phyloP scores from a whole-genome alignment of 2,329 filamentous ascomycete species.

The Verticillium longisporum region DNA sequence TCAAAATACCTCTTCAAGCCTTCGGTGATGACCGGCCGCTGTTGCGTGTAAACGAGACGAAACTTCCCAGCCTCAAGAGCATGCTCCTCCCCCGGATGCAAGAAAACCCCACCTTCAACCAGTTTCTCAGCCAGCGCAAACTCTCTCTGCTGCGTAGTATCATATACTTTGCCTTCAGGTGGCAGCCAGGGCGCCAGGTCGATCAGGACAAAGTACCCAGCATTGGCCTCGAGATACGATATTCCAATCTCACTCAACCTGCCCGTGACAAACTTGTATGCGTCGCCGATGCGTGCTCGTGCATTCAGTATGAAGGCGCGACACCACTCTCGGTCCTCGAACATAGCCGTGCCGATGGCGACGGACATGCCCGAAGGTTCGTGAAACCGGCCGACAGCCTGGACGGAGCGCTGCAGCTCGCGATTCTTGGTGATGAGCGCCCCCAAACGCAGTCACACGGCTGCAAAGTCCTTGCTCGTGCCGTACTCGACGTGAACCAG shows the following conservation, averaged over 20 bases:
- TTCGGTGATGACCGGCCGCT: constrained; percentile 24
- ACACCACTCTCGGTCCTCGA: constrained; percentile 38
- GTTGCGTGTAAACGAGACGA: constrained; percentile 43
- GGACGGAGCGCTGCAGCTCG: constrained; percentile 25
- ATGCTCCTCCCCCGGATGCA: constrained; percentile 41
- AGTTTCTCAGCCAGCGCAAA: constrained; percentile 36
- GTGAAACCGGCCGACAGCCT: constrained; percentile 36
- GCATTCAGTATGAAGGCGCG: constrained; percentile 34
- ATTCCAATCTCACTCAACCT: constrained; percentile 33
- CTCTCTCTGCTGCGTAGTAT: constrained; percentile 28
- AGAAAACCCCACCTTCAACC: constrained; percentile 37
- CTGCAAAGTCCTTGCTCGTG: constrained; percentile 43
- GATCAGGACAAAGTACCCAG: constrained; percentile 51
- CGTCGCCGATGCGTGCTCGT: constrained; percentile 27
- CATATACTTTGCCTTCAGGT: constrained; percentile 6
- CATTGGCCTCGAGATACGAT: constrained; percentile 41
- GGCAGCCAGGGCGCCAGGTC: constrained; percentile 39
- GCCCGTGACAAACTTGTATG: constrained; percentile 29
- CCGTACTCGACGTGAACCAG: constrained; percentile 43
- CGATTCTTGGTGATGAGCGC: constrained; percentile 33
- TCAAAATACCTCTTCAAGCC: constrained; percentile 25
- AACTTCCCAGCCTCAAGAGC: constrained; percentile 43
- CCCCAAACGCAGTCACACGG: constrained; percentile 44
- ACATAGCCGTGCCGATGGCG: constrained; percentile 33
- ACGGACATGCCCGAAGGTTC: constrained; percentile 37